Percentiles rank a stretch among this genome's conserved stretches.
phyloP scores from a whole-genome alignment of 495 filamentous ascomycete species.

The Lasiosphaeria miniovina region DNA sequence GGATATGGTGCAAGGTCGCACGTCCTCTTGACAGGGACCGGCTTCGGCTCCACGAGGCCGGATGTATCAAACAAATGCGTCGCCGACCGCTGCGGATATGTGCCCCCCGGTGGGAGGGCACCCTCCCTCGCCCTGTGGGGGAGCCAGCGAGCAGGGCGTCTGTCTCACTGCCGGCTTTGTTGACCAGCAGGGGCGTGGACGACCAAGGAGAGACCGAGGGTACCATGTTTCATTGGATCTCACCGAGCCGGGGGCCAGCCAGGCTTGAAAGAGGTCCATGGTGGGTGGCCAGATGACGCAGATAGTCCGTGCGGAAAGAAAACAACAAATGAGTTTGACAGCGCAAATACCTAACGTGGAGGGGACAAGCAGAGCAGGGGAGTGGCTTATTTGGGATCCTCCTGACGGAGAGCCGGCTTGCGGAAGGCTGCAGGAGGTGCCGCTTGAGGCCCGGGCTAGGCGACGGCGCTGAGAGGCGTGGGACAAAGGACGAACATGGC shows the following conservation, averaged over 20 bases:
- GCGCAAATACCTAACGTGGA: conserved; percentile 42
- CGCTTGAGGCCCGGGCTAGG: conserved; percentile 36
- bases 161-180: neutral
- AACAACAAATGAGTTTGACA: conserved; percentile 48
- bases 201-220: conserved; percentile 33
- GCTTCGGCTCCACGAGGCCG: conserved; percentile 10
- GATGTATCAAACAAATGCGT: conserved; percentile 9
- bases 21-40: conserved; percentile 5
- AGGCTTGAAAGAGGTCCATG: conserved; percentile 40
- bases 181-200: neutral
- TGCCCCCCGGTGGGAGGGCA: neutral
- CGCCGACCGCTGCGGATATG: neutral
- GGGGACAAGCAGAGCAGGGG: conserved; percentile 41
- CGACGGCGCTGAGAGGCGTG: conserved; percentile 33
- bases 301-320: conserved; percentile 35
- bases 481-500: conserved; percentile 43
- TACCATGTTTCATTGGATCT: conserved; percentile 39
- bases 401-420: conserved; percentile 42
- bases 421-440: conserved; percentile 53
- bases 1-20: conserved; percentile 6
- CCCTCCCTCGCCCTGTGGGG: neutral
- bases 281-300: conserved; percentile 45
- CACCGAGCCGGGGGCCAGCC: conserved; percentile 29
- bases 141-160: neutral
- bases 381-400: conserved; percentile 42